A percentile compares a stretch with the other conserved stretches of the same genome.
phyloP scores from a whole-genome alignment of 2,329 filamentous ascomycete genomes.

The Stagonosporopsis tanaceti region DNA sequence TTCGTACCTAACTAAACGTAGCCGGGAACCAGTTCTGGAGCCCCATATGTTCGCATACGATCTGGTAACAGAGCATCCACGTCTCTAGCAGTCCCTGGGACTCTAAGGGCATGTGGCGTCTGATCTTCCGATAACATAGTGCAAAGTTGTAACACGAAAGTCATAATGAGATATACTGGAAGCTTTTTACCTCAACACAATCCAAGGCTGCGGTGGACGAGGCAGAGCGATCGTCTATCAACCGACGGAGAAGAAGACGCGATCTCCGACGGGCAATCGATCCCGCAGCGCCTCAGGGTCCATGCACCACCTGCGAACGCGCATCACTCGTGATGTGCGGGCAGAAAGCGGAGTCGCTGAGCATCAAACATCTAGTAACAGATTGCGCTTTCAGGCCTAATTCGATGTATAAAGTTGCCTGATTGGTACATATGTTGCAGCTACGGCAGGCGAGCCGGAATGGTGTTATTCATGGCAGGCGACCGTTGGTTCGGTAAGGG shows the following conservation, averaged over 20 bases:
- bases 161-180: background rate
- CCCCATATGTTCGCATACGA: background rate
- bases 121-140: background rate
- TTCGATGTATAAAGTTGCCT: constrained; percentile 16
- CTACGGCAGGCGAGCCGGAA: constrained; percentile 15
- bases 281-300: constrained; percentile 18
- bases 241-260: constrained; percentile 13
- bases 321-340: constrained; percentile 12
- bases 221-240: constrained; percentile 5
- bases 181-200: background rate
- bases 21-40: background rate
- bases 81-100: background rate
- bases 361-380: constrained; percentile 20
- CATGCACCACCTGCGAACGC: constrained; percentile 10
- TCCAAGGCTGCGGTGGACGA: background rate
- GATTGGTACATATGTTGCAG: constrained; percentile 17
- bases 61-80: background rate
- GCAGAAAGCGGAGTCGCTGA: constrained; percentile 18
- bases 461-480: background rate
- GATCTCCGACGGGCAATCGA: constrained; percentile 20
- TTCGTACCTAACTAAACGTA: too few species aligned
- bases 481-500: constrained; percentile 20
- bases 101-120: too few species aligned
- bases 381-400: constrained; percentile 16
- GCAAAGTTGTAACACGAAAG: background rate